Evolutionary conservation across 2,329 filamentous ascomycete species (phyloP).

Genomic region (Byssochlamys sp.): DNA sequence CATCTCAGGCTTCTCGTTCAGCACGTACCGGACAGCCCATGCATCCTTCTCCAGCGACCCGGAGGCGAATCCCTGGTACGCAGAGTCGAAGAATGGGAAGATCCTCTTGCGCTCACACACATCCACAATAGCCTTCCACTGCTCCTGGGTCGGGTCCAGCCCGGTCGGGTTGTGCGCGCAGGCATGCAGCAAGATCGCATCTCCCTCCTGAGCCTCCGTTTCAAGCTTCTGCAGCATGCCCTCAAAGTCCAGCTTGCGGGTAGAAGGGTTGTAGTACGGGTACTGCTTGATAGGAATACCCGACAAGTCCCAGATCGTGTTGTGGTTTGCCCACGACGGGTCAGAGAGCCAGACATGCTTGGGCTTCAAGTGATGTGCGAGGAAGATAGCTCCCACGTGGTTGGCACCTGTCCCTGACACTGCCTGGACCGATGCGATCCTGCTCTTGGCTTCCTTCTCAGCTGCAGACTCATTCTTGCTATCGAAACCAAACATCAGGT

Average conservation of each 20-base stretch:
- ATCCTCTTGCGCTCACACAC: constrained; percentile 71
- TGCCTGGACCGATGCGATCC: constrained; percentile 68
- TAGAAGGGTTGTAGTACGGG: constrained; percentile 74
- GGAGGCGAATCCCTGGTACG: constrained; percentile 94
- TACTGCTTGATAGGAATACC: constrained; percentile 75
- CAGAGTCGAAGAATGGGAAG: constrained; percentile 96
- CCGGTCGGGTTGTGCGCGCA: constrained; percentile 98
- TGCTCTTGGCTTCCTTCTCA: constrained; percentile 28
- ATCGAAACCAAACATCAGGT: constrained; percentile 59
- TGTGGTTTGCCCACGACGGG: constrained; percentile 95
- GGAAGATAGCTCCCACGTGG: constrained; percentile 83
- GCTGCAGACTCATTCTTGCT: constrained; percentile 45
- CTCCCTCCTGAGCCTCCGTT: constrained; percentile 68
- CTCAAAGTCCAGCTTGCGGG: constrained; percentile 35
- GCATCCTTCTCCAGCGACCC: constrained; percentile 77
- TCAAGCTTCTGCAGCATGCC: constrained; percentile 72
- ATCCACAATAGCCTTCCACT: constrained; percentile 80
- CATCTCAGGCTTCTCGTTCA: constrained; percentile 66
- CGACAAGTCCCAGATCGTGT: constrained; percentile 70
- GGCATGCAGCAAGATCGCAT: constrained; percentile 80
- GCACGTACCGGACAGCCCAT: constrained; percentile 80
- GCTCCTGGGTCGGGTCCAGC: constrained; percentile 79
- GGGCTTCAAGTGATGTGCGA: constrained; percentile 70
- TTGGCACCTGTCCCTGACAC: constrained; percentile 94
- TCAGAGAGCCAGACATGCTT: constrained; percentile 77